A percentile compares a stretch with the other conserved stretches of the same genome.
These are phyloP conservation scores for Rhododendron williamsianum DNA, from an alignment of 148 eudicot species.

Conservation along the genomic window DNA sequence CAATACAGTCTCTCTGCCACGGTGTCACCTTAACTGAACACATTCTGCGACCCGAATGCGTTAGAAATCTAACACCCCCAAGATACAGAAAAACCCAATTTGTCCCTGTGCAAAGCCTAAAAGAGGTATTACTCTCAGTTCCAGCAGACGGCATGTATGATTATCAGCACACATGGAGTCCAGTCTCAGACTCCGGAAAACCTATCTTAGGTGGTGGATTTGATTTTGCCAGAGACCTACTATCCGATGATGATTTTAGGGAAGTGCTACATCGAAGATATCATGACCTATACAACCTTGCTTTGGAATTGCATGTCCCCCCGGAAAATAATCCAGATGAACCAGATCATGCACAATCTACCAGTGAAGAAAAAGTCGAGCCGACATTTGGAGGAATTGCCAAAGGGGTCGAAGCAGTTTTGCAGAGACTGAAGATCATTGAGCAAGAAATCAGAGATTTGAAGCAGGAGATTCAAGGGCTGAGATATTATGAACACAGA, in stretches of 20 bases:
- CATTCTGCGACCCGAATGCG: slow-evolving; percentile 74
- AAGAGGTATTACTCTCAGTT: slow-evolving; percentile 76
- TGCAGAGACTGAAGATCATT: slow-evolving; percentile 81
- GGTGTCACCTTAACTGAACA: slow-evolving; percentile 56
- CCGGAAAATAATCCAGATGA: slow-evolving; percentile 41
- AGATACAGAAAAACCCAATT: slow-evolving; percentile 72
- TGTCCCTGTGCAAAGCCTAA: slow-evolving; percentile 45
- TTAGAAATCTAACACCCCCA: slow-evolving; percentile 67
- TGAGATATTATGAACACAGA: slow-evolving; percentile 84
- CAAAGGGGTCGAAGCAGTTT: slow-evolving; percentile 83
- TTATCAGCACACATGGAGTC: slow-evolving; percentile 88
- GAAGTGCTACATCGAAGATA: slow-evolving; percentile 86
- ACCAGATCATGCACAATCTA: slow-evolving; percentile 18
- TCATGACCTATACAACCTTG: slow-evolving; percentile 82
- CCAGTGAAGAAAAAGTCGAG: slow-evolving; percentile 42
- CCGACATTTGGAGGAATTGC: slow-evolving; percentile 86
- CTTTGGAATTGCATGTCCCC: slow-evolving; percentile 78
- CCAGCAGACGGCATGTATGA: slow-evolving; percentile 91
- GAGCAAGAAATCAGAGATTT: slow-evolving; percentile 85
- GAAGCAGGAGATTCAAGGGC: slow-evolving; percentile 92
- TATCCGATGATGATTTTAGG: slow-evolving; percentile 85
- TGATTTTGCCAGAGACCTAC: slow-evolving; percentile 74
- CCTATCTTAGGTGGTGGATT: slow-evolving; percentile 46
- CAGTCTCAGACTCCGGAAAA: slow-evolving; percentile 58
- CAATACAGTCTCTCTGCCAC: slow-evolving; percentile 66